Percentiles rank a stretch among this genome's conserved stretches.
Evolutionary conservation across 495 filamentous ascomycete genomes (phyloP).

Genomic region (Penicillium coprophilum): DNA sequence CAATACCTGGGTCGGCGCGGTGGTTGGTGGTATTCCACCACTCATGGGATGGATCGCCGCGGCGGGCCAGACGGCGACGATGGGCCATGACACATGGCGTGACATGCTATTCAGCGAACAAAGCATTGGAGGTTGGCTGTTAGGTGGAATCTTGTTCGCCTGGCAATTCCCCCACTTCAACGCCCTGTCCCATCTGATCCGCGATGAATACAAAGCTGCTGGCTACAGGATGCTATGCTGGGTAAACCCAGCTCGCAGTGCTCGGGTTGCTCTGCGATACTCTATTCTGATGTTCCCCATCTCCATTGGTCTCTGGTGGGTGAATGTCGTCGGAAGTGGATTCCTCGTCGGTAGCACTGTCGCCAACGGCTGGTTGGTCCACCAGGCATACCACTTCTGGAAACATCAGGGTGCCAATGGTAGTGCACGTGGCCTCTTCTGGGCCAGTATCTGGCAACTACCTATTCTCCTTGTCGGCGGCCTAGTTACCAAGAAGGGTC

Average conservation of each 20-base stretch:
- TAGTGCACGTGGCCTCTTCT: slow-evolving; percentile 83
- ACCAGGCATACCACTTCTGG: slow-evolving; percentile 83
- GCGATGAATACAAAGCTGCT: slow-evolving; percentile 83
- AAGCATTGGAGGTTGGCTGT: slow-evolving; percentile 83
- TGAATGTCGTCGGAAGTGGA: slow-evolving; percentile 80
- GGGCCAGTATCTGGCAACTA: slow-evolving; percentile 97
- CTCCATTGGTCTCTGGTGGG: slow-evolving; percentile 76
- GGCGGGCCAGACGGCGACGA: slow-evolving; percentile 77
- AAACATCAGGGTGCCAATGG: slow-evolving; percentile 73
- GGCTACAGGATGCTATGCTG: slow-evolving; percentile 91
- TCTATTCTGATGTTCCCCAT: slow-evolving; percentile 85
- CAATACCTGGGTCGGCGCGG: slow-evolving; percentile 93
- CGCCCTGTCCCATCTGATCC: slow-evolving; percentile 79
- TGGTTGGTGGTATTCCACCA: slow-evolving; percentile 92
- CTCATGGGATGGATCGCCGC: slow-evolving; percentile 98
- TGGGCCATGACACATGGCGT: slow-evolving; percentile 66
- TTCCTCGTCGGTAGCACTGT: slow-evolving; percentile 79
- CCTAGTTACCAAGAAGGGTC: slow-evolving; percentile 89
- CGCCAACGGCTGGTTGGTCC: slow-evolving; percentile 83
- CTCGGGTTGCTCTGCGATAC: slow-evolving; percentile 83
- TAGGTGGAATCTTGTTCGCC: slow-evolving; percentile 80
- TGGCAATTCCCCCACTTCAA: slow-evolving; percentile 99
- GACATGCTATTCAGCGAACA: slow-evolving; percentile 73
- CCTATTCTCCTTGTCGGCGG: slow-evolving; percentile 88
- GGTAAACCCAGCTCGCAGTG: slow-evolving; percentile 81